Conservation (phyloP, 2,329 filamentous ascomycete genomes). For the Knoxdaviesia proteae region DNA sequence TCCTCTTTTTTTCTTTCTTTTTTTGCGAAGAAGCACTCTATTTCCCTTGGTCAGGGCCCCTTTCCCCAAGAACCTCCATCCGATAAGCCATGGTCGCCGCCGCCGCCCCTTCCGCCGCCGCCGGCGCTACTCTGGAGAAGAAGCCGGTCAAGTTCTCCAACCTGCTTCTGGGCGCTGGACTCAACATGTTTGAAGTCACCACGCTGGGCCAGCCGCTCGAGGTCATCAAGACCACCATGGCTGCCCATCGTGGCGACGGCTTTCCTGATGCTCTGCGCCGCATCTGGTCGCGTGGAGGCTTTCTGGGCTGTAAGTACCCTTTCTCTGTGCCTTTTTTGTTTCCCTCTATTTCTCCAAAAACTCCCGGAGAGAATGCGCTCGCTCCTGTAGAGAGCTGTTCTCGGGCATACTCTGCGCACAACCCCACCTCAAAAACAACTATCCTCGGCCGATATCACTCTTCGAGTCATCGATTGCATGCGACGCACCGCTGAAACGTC, state of each 20-base stretch:
- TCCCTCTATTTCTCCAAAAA: not conserved
- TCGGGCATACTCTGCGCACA: too few species aligned
- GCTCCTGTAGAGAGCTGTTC: too few species aligned
- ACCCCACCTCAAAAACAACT: too few species aligned
- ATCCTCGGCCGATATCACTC: too few species aligned
- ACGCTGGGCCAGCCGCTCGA: conserved; percentile 64
- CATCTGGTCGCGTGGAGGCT: conserved; percentile 86
- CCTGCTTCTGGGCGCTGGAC: conserved; percentile 74
- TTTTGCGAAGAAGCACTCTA: conserved; percentile 65
- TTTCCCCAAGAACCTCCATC: conserved; percentile 26
- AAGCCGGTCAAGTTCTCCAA: conserved; percentile 99
- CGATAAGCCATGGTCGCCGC: conserved; percentile 40
- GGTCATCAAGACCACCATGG: conserved; percentile 99
- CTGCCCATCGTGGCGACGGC: conserved; percentile 78
- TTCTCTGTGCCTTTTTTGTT: not conserved
- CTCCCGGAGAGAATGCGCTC: too few species aligned
- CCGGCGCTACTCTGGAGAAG: conserved; percentile 57
- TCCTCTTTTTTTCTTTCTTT: conserved; percentile 5
- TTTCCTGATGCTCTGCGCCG: conserved; percentile 63
- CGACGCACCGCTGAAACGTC: too few species aligned
- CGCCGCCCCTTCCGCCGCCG: conserved; percentile 29
- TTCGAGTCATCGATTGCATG: too few species aligned
- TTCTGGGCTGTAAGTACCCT: conserved; percentile 64
- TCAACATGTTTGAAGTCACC: conserved; percentile 85
- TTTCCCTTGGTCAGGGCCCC: conserved; percentile 96